phyloP scores from a whole-genome alignment of 371 early-diverging fungal genomes.

The Mucor saturninus region DNA sequence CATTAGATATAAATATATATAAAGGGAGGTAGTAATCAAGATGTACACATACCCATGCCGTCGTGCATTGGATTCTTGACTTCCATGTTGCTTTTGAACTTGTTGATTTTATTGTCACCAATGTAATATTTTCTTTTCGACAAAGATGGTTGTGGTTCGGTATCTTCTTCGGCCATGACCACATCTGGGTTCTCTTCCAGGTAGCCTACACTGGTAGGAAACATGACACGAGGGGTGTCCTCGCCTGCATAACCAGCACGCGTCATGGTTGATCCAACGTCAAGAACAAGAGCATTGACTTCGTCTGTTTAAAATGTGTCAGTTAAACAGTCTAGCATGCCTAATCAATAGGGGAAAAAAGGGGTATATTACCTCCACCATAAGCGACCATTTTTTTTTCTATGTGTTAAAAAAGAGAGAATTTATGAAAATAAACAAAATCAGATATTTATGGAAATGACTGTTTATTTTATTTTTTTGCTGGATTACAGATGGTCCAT shows the following conservation, averaged over 20 bases:
- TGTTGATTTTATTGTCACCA: conserved; percentile 79
- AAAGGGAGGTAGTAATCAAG: too few species aligned
- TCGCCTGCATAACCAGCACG: conserved; percentile 97
- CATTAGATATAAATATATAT: too few species aligned
- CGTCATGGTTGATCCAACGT: conserved; percentile 85
- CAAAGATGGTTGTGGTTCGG: neutral
- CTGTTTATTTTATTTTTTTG: neutral
- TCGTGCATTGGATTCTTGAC: conserved; percentile 75
- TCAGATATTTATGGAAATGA: neutral
- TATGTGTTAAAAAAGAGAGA: neutral
- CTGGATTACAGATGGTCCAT: too few species aligned
- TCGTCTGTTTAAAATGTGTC: conserved; percentile 69
- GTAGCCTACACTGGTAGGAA: conserved; percentile 69
- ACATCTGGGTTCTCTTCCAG: conserved; percentile 35
- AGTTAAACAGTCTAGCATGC: too few species aligned
- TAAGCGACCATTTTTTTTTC: conserved; percentile 62
- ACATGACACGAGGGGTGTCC: conserved; percentile 86
- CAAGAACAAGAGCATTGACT: conserved; percentile 91
- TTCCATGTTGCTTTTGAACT: conserved; percentile 80
- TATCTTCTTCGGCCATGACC: conserved; percentile 26
- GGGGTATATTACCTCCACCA: conserved; percentile 64
- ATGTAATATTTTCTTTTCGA: conserved; percentile 60
- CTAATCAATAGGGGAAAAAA: neutral
- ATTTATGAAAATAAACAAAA: neutral
- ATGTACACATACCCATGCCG: conserved; percentile 58